Conservation (phyloP, 2,329 filamentous ascomycete species). For the Fusarium newnesense region DNA sequence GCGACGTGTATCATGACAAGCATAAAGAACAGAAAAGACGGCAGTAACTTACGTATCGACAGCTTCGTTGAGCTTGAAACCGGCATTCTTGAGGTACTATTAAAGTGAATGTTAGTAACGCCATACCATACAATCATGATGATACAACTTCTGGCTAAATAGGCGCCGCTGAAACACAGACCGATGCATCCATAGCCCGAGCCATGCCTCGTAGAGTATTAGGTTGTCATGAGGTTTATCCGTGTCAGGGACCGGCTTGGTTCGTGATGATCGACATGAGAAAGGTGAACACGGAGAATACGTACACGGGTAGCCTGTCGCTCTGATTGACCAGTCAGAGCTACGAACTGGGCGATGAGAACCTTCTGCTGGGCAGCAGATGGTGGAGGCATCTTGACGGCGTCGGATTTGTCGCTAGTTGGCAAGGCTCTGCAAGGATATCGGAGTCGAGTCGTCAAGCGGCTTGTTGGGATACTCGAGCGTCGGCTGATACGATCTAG, state of each 20-base stretch:
- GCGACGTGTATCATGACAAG: slow-evolving; percentile 14
- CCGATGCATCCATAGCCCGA: slow-evolving; percentile 8
- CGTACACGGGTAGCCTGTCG: slow-evolving; percentile 58
- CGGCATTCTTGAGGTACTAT: slow-evolving; percentile 60
- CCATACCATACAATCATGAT: slow-evolving; percentile 17
- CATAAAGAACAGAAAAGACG: slow-evolving; percentile 15
- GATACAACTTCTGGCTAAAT: slow-evolving; percentile 25
- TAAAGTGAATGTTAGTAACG: slow-evolving; percentile 39
- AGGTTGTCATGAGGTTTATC: slow-evolving; percentile 15
- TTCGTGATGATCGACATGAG: not conserved
- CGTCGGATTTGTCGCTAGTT: not conserved
- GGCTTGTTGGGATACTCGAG: not conserved
- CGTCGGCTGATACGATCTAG: not conserved
- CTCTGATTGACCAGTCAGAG: slow-evolving; percentile 56
- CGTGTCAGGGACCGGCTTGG: slow-evolving; percentile 2
- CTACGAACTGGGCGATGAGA: slow-evolving; percentile 54
- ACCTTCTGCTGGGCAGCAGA: slow-evolving; percentile 54
- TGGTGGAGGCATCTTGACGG: slow-evolving; percentile 50
- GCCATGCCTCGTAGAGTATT: slow-evolving; percentile 17
- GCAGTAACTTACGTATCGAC: slow-evolving; percentile 65
- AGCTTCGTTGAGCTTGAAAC: slow-evolving; percentile 64
- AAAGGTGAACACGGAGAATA: slow-evolving; percentile 25
- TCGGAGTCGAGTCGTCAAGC: not conserved
- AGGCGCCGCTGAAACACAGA: slow-evolving; percentile 34
- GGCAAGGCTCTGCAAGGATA: not conserved